A percentile compares a stretch with the other conserved stretches of the same genome.
Evolutionary conservation across 257 asterid genomes (phyloP).

Genomic region (Paulownia fortunei): DNA sequence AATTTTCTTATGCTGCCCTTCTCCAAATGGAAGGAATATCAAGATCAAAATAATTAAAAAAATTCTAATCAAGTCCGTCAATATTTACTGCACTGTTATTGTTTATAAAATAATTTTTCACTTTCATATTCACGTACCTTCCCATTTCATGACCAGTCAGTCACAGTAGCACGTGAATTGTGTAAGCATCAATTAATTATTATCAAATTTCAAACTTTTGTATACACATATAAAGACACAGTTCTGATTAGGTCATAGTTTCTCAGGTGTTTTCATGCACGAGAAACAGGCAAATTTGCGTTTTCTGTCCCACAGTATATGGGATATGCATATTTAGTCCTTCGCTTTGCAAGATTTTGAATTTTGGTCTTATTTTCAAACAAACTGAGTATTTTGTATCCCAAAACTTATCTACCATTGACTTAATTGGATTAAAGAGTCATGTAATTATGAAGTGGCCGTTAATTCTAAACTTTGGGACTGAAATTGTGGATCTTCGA

Average conservation of each 20-base stretch:
- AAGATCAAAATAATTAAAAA: not conserved
- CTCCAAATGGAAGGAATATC: not conserved
- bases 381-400: too few relatives aligned
- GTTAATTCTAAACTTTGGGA: too few relatives aligned
- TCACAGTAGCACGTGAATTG: not conserved
- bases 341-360: too few relatives aligned
- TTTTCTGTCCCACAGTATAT: too few relatives aligned
- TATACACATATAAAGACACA: not conserved
- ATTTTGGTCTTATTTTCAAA: too few relatives aligned
- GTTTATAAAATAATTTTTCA: not conserved
- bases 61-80: not conserved
- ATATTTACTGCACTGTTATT: not conserved
- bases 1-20: not conserved
- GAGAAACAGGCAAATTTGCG: too few relatives aligned
- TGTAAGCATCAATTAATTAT: not conserved
- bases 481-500: too few relatives aligned
- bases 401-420: too few relatives aligned
- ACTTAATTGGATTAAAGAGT: too few relatives aligned
- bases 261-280: not conserved
- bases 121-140: not conserved
- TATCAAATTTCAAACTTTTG: not conserved
- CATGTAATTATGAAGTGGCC: too few relatives aligned
- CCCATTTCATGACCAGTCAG: not conserved
- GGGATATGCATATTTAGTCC: too few relatives aligned
- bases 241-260: not conserved